Evolutionary conservation across 495 filamentous ascomycete species (phyloP).

Genomic region (Aspergillus ellipticus): DNA sequence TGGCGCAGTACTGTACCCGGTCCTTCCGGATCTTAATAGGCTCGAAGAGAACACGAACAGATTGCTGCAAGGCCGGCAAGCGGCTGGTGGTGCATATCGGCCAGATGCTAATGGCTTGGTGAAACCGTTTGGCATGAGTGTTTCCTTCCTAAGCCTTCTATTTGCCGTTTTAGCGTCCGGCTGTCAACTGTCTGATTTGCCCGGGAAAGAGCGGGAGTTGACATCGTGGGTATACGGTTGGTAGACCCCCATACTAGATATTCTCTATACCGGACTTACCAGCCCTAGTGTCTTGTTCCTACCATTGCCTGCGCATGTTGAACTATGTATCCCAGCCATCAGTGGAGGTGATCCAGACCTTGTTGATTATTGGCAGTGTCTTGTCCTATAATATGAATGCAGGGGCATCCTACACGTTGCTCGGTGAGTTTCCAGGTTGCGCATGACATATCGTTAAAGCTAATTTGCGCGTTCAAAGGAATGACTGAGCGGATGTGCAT

Average conservation of each 20-base stretch:
- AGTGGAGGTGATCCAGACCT: constrained; percentile 54
- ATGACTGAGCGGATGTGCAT: constrained; percentile 59
- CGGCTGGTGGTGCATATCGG: constrained; percentile 41
- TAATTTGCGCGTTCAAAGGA: constrained; percentile 33
- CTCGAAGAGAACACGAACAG: constrained; percentile 62
- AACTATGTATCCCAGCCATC: constrained; percentile 58
- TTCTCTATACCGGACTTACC: constrained; percentile 8
- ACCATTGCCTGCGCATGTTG: constrained; percentile 58
- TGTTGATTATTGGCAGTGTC: constrained; percentile 58
- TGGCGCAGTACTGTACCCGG: constrained; percentile 74
- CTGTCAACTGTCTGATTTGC: constrained; percentile 69
- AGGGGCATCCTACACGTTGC: constrained; percentile 57
- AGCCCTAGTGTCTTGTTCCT: constrained; percentile 55
- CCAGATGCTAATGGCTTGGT: constrained; percentile 35
- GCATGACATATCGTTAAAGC: neutral
- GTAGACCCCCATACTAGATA: constrained; percentile 8
- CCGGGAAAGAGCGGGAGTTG: constrained; percentile 53
- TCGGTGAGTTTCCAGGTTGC: constrained; percentile 34
- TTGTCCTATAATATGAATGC: constrained; percentile 64
- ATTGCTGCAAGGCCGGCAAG: constrained; percentile 62
- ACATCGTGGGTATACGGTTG: constrained; percentile 59
- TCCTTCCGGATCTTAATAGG: constrained; percentile 64
- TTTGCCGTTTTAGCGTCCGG: constrained; percentile 80
- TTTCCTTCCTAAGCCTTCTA: constrained; percentile 44
- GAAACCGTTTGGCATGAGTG: constrained; percentile 42